A percentile compares a stretch with the other conserved stretches of the same genome.
These are phyloP conservation scores for Colletotrichum sp. DNA, from an alignment of 2,329 filamentous ascomycete genomes.

Conservation along the genomic window DNA sequence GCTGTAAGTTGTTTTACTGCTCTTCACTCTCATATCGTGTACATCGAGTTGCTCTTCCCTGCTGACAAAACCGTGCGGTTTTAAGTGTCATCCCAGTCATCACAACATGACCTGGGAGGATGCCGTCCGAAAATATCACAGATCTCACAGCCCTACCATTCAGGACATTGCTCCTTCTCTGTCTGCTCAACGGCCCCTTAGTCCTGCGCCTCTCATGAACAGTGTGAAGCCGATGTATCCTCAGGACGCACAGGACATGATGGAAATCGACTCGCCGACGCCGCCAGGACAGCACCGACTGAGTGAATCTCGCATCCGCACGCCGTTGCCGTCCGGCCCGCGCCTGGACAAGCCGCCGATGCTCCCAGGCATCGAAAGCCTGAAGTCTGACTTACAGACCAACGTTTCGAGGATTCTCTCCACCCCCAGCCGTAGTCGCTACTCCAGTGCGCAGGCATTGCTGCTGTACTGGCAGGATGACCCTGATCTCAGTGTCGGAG, in stretches of 20 bases:
- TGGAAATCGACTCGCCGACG: conserved; percentile 57
- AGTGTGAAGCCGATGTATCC: conserved; percentile 43
- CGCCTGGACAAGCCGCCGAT: conserved; percentile 56
- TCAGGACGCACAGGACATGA: conserved; percentile 59
- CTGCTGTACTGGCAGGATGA: conserved; percentile 64
- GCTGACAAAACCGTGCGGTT: conserved; percentile 11
- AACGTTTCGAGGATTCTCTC: conserved; percentile 54
- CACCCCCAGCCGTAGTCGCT: conserved; percentile 56
- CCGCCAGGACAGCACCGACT: conserved; percentile 42
- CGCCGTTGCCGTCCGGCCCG: conserved; percentile 60
- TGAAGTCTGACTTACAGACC: conserved; percentile 58
- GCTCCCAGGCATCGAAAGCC: conserved; percentile 53
- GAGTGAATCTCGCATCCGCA: conserved; percentile 57
- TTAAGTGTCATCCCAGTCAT: conserved; percentile 63
- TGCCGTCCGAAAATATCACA: conserved; percentile 57
- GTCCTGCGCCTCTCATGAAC: conserved; percentile 44
- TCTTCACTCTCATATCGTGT: not conserved
- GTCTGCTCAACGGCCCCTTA: conserved; percentile 48
- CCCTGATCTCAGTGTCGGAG: conserved; percentile 39
- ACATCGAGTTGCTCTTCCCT: conserved; percentile 6
- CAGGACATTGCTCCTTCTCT: conserved; percentile 52
- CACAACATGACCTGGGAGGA: conserved; percentile 68
- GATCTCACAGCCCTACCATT: conserved; percentile 54
- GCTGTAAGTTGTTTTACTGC: conserved; percentile 50
- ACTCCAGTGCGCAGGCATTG: conserved; percentile 56